Conservation (phyloP, 441 rosid genomes). For the Jatropha multifida region DNA sequence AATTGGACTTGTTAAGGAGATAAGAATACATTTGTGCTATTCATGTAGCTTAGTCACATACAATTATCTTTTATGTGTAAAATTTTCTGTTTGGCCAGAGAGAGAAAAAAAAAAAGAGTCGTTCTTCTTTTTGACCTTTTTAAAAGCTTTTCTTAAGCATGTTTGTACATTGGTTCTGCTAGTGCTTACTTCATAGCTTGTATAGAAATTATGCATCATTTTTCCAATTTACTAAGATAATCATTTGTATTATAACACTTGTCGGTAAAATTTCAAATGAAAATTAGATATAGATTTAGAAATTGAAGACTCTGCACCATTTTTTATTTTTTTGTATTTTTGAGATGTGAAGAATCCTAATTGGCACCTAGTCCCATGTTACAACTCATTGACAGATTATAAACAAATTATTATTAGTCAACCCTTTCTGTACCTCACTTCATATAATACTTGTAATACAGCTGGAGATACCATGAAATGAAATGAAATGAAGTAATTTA, state of each 20-base stretch:
- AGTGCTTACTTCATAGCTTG: background rate
- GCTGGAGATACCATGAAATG: conserved; percentile 41
- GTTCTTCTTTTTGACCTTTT: background rate
- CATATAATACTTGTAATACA: conserved; percentile 41
- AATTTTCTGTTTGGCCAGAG: background rate
- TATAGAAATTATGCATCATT: background rate
- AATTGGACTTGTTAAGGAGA: background rate
- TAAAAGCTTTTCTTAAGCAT: background rate
- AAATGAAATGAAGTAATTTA: conserved; percentile 18
- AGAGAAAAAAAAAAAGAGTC: background rate
- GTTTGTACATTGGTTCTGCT: background rate
- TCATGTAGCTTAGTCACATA: conserved; percentile 10
- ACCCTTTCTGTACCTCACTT: conserved; percentile 20
- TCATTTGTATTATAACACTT: background rate
- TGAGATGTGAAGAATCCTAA: too few species aligned
- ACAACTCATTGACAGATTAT: conserved; percentile 46
- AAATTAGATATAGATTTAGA: background rate
- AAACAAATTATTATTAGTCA: conserved; percentile 25
- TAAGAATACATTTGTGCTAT: background rate
- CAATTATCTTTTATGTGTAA: background rate
- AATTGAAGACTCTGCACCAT: background rate
- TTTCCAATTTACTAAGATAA: background rate
- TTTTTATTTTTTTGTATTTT: too few species aligned
- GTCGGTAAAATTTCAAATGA: background rate
- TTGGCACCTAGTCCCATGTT: background rate